Conservation (phyloP, 2,329 filamentous ascomycete species). For the Dendryphion nanum region DNA sequence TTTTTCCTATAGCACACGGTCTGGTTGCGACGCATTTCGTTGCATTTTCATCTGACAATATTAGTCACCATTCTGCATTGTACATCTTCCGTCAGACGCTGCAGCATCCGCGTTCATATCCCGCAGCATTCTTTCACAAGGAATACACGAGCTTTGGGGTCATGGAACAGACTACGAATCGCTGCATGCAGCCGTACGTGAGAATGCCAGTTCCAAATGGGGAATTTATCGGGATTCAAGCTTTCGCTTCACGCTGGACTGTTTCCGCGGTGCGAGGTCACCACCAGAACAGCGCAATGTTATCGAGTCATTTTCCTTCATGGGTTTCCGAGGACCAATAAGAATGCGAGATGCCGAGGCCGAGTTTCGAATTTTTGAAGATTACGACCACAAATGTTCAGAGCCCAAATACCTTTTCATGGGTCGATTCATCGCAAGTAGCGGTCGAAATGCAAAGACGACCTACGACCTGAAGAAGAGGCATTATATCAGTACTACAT, state of each 20-base stretch:
- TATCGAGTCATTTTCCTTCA: conserved; percentile 78
- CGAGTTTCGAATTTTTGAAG: conserved; percentile 78
- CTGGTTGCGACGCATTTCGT: not conserved
- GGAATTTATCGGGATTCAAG: conserved; percentile 59
- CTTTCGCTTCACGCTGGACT: conserved; percentile 83
- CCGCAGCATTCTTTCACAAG: conserved; percentile 78
- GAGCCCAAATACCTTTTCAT: conserved; percentile 63
- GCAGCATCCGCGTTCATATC: conserved; percentile 66
- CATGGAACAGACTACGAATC: conserved; percentile 63
- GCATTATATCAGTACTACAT: conserved; percentile 90
- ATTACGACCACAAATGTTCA: conserved; percentile 62
- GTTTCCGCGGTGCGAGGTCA: conserved; percentile 72
- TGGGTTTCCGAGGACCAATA: conserved; percentile 77
- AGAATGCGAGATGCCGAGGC: conserved; percentile 67
- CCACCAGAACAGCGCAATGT: conserved; percentile 64
- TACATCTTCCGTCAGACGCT: conserved; percentile 62
- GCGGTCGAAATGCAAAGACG: conserved; percentile 65
- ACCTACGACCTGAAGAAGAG: conserved; percentile 91
- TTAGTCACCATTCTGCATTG: conserved; percentile 83
- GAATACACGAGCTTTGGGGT: conserved; percentile 89
- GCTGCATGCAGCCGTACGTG: conserved; percentile 65
- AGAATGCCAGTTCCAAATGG: conserved; percentile 65
- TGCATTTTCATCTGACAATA: conserved; percentile 3
- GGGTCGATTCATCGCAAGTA: conserved; percentile 67
- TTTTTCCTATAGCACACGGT: conserved; percentile 9